phyloP scores from a whole-genome alignment of 768 basidiomycete genomes.

The Dacryopinax primogenitus region DNA sequence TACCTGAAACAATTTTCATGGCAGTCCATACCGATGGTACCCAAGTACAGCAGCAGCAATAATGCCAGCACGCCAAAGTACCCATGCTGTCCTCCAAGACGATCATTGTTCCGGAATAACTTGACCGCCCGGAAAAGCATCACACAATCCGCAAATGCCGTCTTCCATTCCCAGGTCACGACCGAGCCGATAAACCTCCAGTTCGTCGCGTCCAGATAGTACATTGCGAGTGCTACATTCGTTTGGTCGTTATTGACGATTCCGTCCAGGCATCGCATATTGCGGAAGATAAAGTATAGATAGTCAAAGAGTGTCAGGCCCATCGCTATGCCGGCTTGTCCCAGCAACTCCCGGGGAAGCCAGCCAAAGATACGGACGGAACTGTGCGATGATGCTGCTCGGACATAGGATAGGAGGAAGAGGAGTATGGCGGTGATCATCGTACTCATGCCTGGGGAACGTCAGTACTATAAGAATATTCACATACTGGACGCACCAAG shows the following conservation, averaged over 20 bases:
- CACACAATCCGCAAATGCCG: neutral
- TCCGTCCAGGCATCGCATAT: neutral
- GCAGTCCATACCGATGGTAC: neutral
- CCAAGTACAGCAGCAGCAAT: neutral
- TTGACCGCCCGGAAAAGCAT: neutral
- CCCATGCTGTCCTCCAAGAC: neutral
- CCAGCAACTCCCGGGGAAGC: neutral
- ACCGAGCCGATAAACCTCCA: neutral
- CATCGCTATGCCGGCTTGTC: neutral
- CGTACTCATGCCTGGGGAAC: neutral
- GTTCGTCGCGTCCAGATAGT: constrained; percentile 3
- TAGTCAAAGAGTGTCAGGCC: constrained; percentile 3
- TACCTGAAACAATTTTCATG: neutral
- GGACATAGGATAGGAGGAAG: neutral
- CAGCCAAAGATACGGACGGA: neutral
- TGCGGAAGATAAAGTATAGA: neutral
- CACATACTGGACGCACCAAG: neutral
- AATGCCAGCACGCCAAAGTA: neutral
- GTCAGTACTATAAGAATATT: neutral
- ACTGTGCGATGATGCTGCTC: neutral
- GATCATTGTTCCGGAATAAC: neutral
- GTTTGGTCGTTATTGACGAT: neutral
- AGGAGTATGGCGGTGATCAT: neutral
- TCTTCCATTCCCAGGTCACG: neutral
- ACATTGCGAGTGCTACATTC: neutral